Percentiles rank a stretch among this genome's conserved stretches.
phyloP scores from a whole-genome alignment of 305 asterid genomes.

The Petunia hybrid region DNA sequence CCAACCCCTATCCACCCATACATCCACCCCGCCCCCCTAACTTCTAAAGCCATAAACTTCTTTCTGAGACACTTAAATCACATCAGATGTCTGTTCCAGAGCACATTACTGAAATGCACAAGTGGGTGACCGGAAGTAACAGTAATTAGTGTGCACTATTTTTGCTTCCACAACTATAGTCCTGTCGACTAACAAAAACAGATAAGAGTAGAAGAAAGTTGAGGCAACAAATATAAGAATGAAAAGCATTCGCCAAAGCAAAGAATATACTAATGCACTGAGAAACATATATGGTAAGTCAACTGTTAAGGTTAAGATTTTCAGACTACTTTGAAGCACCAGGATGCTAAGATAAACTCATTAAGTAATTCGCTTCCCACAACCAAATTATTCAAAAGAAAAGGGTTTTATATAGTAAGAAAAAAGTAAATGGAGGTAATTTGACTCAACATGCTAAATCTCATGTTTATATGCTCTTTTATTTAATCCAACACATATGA shows the following conservation, averaged over 20 bases:
- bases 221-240: not conserved
- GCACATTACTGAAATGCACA: too few relatives aligned
- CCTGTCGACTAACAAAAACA: not conserved
- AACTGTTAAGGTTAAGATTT: not conserved
- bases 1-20: too few relatives aligned
- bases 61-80: not conserved
- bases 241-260: not conserved
- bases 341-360: not conserved
- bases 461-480: not conserved
- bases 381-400: too few relatives aligned
- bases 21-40: too few relatives aligned
- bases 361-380: not conserved
- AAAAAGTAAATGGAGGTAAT: not conserved
- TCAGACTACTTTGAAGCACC: not conserved
- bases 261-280: not conserved
- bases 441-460: not conserved
- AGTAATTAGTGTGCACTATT: not conserved
- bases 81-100: not conserved
- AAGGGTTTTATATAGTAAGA: too few relatives aligned
- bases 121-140: constrained; percentile 25
- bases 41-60: not conserved
- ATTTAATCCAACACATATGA: not conserved
- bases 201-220: not conserved
- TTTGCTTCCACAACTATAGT: too few relatives aligned
- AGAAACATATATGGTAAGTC: not conserved